Evolutionary conservation across 2,329 filamentous ascomycete genomes (phyloP).

Genomic region (Pestalotiopsis sp.): DNA sequence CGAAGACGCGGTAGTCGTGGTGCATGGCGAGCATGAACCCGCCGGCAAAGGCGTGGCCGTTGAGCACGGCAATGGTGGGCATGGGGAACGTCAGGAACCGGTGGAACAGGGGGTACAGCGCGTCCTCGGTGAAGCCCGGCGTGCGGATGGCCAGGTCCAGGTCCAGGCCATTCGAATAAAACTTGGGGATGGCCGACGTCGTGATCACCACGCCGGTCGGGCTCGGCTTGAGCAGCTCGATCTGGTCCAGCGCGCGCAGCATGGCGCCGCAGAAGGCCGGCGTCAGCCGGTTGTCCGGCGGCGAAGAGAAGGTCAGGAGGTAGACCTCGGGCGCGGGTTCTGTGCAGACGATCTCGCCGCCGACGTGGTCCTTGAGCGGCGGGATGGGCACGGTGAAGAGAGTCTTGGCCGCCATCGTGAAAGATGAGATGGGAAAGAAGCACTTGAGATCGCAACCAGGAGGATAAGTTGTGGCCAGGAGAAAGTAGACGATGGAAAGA

Average conservation of each 20-base stretch:
- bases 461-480: neutral
- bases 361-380: slow-evolving; percentile 44
- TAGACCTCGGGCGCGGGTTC: slow-evolving; percentile 66
- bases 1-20: slow-evolving; percentile 83
- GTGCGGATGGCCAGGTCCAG: slow-evolving; percentile 66
- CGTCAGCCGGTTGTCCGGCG: slow-evolving; percentile 77
- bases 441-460: neutral
- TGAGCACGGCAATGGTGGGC: slow-evolving; percentile 79
- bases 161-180: slow-evolving; percentile 85
- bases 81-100: slow-evolving; percentile 75
- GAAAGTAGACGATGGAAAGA: neutral
- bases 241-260: slow-evolving; percentile 72
- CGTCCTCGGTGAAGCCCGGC: slow-evolving; percentile 62
- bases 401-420: slow-evolving; percentile 33
- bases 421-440: neutral
- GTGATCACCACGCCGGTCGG: slow-evolving; percentile 77
- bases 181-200: slow-evolving; percentile 75
- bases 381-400: slow-evolving; percentile 65
- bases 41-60: slow-evolving; percentile 81
- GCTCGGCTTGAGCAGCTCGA: slow-evolving; percentile 67
- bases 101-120: slow-evolving; percentile 67
- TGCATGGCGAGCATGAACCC: slow-evolving; percentile 83
- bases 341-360: slow-evolving; percentile 66
- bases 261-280: slow-evolving; percentile 69
- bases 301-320: slow-evolving; percentile 71